Base-by-base conservation (phyloP, 345 rosid genomes). In the Gossypium sturtianum region DNA sequence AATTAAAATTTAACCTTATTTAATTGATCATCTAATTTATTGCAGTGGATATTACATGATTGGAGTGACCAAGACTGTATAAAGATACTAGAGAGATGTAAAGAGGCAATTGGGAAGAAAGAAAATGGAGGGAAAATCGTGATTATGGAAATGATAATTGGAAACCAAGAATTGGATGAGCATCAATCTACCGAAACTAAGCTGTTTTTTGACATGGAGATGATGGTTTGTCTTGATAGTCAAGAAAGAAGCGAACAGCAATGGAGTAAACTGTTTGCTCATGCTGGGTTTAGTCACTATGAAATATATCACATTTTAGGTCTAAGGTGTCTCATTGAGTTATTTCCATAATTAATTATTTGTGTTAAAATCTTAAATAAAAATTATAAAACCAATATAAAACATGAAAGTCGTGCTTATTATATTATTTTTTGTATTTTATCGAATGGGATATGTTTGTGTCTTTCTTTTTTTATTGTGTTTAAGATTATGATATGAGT, bases 1-100 rank as follows among this genome's bases (percentile, higher is more conserved):
- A 34, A 34, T 5, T 34, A 45, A 47, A 47, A 9, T 3, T 58
- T 22, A 58, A 23, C 29, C 29, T 5, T 11, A 22, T 1, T 58
- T 3, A 11, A 10, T 22, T 22, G 6, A 2, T 20, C 15, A 22
- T 23, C 27, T 58, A 11, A 3, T 52, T 62, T 13, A 15, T 51
- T 29, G 29, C 79, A 84, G 86, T 27, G 48, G 13, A 68, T 81
- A 49, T 64, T 86, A 27, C 89, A 86, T 52, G 78, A 68, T 3
- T 86, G 79, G 79, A 66, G 73, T 20, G 89, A 87, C 7, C 84
- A 80, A 11, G 84, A 88, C 2, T 86, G 86, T 53, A 34, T 78
- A 57, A 83, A 77, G 62, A 81, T 86, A 65, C 76, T 86, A 13
- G 74, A 81, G 71, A 72, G 52, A 23, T 79, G 88, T 81, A 77